A percentile compares a stretch with the other conserved stretches of the same genome.
Conservation (phyloP, 805 yeast genomes). For the Candida montana region DNA sequence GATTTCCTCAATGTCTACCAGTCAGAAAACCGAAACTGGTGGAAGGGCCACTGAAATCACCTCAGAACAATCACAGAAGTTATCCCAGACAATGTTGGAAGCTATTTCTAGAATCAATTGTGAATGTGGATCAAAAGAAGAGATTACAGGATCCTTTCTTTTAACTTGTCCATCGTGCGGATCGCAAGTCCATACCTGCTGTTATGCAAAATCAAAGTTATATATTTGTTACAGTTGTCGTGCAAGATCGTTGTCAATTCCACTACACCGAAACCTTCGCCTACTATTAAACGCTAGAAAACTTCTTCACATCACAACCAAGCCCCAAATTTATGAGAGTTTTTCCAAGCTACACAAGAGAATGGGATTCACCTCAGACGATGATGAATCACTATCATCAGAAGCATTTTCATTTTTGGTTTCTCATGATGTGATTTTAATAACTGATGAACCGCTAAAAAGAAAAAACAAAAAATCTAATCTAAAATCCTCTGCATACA, state of each 20-base stretch:
- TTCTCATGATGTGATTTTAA: slow-evolving; percentile 4
- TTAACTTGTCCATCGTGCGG: slow-evolving; percentile 29
- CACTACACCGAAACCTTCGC: slow-evolving; percentile 18
- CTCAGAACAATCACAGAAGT: slow-evolving; percentile 37
- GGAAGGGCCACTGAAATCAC: slow-evolving; percentile 21
- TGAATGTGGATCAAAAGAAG: slow-evolving; percentile 29
- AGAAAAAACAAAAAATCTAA: neutral
- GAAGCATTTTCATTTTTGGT: slow-evolving; percentile 12
- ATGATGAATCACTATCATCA: slow-evolving; percentile 4
- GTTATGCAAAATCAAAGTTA: slow-evolving; percentile 26
- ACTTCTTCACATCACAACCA: slow-evolving; percentile 25
- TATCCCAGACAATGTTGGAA: slow-evolving; percentile 42
- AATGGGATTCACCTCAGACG: slow-evolving; percentile 16
- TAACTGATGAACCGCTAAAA: slow-evolving; percentile 10
- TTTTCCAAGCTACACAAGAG: slow-evolving; percentile 11
- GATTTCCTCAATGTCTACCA: slow-evolving; percentile 1
- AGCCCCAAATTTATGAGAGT: slow-evolving; percentile 18
- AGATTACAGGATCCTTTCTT: slow-evolving; percentile 10
- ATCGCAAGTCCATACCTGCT: slow-evolving; percentile 28
- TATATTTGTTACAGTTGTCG: slow-evolving; percentile 26
- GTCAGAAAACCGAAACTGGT: neutral
- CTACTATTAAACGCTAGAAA: slow-evolving; percentile 33
- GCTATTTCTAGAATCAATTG: slow-evolving; percentile 8
- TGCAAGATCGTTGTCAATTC: slow-evolving; percentile 15
- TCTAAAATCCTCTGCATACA: slow-evolving; percentile 15